Conservation (phyloP, 768 basidiomycete species). For the Lactarius akahatsu region DNA sequence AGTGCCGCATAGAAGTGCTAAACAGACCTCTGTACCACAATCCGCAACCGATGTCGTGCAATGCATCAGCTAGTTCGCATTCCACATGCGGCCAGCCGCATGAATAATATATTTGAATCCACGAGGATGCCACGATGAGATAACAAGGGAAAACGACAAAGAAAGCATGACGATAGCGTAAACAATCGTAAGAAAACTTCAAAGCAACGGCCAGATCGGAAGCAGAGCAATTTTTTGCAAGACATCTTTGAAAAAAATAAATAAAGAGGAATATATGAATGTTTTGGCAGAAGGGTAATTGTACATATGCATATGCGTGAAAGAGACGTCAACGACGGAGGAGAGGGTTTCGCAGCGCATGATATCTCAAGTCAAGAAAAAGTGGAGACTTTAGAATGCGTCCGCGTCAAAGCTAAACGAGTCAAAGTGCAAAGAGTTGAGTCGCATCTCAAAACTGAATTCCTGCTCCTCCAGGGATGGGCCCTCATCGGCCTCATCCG, state of each 20-base stretch:
- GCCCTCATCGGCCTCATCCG: constrained; percentile 7
- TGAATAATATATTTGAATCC: constrained; percentile 16
- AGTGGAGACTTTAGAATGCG: constrained; percentile 42
- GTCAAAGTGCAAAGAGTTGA: constrained; percentile 75
- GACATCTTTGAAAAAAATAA: not conserved
- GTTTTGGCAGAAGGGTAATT: constrained; percentile 19
- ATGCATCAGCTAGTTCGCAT: constrained; percentile 1
- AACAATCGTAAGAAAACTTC: constrained; percentile 11
- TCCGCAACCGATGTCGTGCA: not conserved
- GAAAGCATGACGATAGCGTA: constrained; percentile 17
- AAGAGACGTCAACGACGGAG: constrained; percentile 7
- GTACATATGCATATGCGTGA: constrained; percentile 16
- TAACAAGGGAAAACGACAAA: constrained; percentile 1
- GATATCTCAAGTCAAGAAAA: constrained; percentile 3
- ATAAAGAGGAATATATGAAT: constrained; percentile 7
- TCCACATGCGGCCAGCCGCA: constrained; percentile 22
- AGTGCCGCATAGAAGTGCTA: not conserved
- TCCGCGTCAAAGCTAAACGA: constrained; percentile 65
- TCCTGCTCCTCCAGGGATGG: constrained; percentile 35
- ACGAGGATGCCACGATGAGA: constrained; percentile 3
- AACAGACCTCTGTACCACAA: not conserved
- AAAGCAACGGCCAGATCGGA: constrained; percentile 7
- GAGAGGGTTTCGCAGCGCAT: constrained; percentile 11
- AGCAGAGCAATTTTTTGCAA: constrained; percentile 18
- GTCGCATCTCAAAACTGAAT: constrained; percentile 58